Conservation (phyloP, 768 basidiomycete genomes). For the Lactifluus rugatus region DNA sequence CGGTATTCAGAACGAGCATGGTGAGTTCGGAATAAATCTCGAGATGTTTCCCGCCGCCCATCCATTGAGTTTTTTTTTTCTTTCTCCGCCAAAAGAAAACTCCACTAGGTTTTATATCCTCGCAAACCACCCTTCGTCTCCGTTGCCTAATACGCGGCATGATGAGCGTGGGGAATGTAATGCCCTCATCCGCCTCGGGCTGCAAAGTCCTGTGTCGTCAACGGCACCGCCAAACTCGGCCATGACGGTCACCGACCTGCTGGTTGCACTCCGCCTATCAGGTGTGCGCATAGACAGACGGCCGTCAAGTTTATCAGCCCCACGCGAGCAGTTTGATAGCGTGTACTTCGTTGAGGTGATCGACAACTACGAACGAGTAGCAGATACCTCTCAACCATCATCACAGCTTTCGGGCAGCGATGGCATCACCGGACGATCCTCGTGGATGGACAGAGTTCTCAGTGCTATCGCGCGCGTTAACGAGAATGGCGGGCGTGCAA, state of each 20-base stretch:
- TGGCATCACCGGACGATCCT: not conserved
- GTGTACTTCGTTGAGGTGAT: conserved; percentile 59
- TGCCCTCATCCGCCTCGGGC: conserved; percentile 33
- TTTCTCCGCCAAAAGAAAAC: conserved; percentile 37
- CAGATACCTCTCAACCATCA: not conserved
- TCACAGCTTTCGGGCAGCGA: not conserved
- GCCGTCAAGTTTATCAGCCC: conserved; percentile 32
- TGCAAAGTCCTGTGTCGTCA: not conserved
- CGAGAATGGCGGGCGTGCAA: conserved; percentile 25
- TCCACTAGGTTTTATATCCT: conserved; percentile 63
- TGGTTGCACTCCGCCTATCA: conserved; percentile 34
- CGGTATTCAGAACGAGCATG: conserved; percentile 52
- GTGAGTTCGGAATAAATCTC: conserved; percentile 26
- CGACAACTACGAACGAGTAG: conserved; percentile 13
- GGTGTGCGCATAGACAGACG: conserved; percentile 54
- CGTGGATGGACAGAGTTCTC: conserved; percentile 5
- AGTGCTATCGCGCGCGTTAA: not conserved
- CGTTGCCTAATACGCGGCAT: conserved; percentile 21
- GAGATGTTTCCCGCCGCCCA: not conserved
- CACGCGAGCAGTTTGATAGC: conserved; percentile 40
- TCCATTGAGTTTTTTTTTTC: not conserved
- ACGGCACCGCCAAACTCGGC: conserved; percentile 6
- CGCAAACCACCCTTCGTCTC: conserved; percentile 28
- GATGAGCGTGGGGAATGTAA: conserved; percentile 20
- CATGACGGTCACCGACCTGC: conserved; percentile 22